Percentiles rank a stretch among this genome's conserved stretches.
These are phyloP conservation scores for Austroboletus novae-zelandiae DNA, from an alignment of 1,284 basidiomycete genomes.

Conservation along the genomic window DNA sequence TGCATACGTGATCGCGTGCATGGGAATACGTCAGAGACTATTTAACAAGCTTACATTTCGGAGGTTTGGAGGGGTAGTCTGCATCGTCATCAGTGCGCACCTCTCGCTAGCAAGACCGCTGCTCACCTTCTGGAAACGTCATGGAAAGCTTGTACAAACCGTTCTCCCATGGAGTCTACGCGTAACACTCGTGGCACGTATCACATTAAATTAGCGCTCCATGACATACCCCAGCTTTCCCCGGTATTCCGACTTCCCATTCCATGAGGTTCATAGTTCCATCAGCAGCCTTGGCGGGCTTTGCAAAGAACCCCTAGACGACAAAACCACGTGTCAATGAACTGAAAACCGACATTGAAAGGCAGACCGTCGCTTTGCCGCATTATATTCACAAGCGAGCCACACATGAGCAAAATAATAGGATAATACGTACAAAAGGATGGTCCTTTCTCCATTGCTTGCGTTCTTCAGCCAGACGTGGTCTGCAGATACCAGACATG, in stretches of 20 bases:
- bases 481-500: slow-evolving; percentile 83
- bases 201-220: slow-evolving; percentile 6
- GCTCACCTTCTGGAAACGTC: slow-evolving; percentile 89
- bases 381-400: slow-evolving; percentile 2
- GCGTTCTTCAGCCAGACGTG: slow-evolving; percentile 91
- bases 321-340: slow-evolving; percentile 6
- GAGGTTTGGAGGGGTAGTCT: slow-evolving; percentile 96
- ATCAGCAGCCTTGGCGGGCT: slow-evolving; percentile 85
- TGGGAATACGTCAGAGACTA: slow-evolving; percentile 1
- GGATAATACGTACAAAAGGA: slow-evolving; percentile 78
- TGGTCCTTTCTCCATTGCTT: slow-evolving; percentile 99
- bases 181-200: slow-evolving; percentile 14
- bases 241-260: slow-evolving; percentile 98
- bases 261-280: slow-evolving; percentile 95
- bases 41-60: slow-evolving; percentile 69
- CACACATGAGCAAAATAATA: background rate
- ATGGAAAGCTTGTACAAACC: slow-evolving; percentile 93
- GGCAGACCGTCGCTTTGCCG: background rate
- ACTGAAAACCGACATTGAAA: background rate
- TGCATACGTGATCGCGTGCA: slow-evolving; percentile 33
- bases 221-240: slow-evolving; percentile 71
- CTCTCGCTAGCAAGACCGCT: background rate
- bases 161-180: slow-evolving; percentile 94
- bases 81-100: slow-evolving; percentile 5
- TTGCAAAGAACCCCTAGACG: slow-evolving; percentile 91